Base-by-base conservation (phyloP, 2,329 filamentous ascomycete genomes). In the Microcyclosporella mali region DNA sequence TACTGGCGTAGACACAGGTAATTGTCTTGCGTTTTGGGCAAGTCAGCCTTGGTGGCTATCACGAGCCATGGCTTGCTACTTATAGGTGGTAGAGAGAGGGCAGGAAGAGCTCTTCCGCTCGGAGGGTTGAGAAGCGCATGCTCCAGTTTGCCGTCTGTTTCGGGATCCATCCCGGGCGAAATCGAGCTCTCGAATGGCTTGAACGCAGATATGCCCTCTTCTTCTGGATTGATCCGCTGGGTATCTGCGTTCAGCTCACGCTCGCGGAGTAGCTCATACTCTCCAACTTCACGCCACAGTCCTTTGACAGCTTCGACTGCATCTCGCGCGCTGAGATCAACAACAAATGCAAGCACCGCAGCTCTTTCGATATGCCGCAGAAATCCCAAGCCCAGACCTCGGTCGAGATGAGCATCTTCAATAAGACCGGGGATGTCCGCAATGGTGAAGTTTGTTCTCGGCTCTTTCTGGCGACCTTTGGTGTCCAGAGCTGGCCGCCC, bases 11-110 rank as follows among this genome's bases (percentile, higher is more conserved):
- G 69, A 39, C 69, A 66, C 28, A 65, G 66, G 62, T 87, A 98
- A 60, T 92, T 94, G 17, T 80, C 76, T 62, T 88, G 78, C 2
- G 92, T 94, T 2, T 76, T 77, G 3, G 82, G 78, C 41, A 94
- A 63, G 62, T 97, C 90, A 1, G 87, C 89, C 67, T 97, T 97
- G 15, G 89, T 95, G 1, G 87, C 90, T 33, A 95, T 81, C 4
- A 95, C 89, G 58, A 94, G 92, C 92, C 92, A 98, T 1, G 92
- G 89, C 69, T 98, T 98, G 27, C 78, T 79, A n/a, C 85, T 85
- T 52, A 97, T 94, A 31, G 84, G 79, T n/a, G 85, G 73, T 9
- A 77, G 67, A 29, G 66, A 64, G 27, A 76, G 63, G 17, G 67
- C 71, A 31, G 70, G 72, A 15, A 78, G 64, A 28, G 45, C 36